Evolutionary conservation across 306 rosid genomes (phyloP).

Genomic region (Casuarina cunninghamiana): DNA sequence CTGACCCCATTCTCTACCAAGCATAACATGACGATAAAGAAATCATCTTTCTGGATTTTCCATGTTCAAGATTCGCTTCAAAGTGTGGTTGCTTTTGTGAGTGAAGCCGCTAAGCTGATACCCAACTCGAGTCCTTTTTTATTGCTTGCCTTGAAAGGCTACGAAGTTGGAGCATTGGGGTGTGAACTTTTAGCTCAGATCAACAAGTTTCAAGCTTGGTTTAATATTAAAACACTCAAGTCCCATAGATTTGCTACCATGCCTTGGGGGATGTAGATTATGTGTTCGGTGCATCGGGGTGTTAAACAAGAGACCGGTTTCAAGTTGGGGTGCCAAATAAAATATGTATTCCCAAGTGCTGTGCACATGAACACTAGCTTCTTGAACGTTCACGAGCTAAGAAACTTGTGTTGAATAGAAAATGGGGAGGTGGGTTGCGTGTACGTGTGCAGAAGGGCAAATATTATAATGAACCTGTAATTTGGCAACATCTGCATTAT

Average conservation of each 20-base stretch:
- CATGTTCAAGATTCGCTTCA: background rate
- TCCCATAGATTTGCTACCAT: constrained; percentile 4
- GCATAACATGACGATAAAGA: constrained; percentile 31
- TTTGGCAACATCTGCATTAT: no score
- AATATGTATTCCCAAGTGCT: background rate
- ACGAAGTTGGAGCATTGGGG: background rate
- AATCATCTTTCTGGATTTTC: background rate
- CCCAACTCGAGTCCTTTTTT: no score
- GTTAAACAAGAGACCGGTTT: background rate
- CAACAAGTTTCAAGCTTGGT: background rate
- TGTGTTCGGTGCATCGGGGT: constrained; percentile 3
- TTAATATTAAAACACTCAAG: background rate
- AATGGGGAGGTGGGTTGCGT: no score
- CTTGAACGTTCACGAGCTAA: background rate
- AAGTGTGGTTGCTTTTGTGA: background rate
- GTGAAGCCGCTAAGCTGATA: background rate
- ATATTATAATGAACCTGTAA: no score
- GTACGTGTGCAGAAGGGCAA: no score
- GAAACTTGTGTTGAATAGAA: background rate
- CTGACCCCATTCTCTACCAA: constrained; percentile 27
- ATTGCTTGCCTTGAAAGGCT: no score
- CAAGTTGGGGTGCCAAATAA: background rate
- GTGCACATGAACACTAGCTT: background rate
- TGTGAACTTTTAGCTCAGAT: background rate
- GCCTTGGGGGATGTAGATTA: background rate